Evolutionary conservation across 805 yeast genomes (phyloP).

Genomic region (Saccharomycopsis babjevae): DNA sequence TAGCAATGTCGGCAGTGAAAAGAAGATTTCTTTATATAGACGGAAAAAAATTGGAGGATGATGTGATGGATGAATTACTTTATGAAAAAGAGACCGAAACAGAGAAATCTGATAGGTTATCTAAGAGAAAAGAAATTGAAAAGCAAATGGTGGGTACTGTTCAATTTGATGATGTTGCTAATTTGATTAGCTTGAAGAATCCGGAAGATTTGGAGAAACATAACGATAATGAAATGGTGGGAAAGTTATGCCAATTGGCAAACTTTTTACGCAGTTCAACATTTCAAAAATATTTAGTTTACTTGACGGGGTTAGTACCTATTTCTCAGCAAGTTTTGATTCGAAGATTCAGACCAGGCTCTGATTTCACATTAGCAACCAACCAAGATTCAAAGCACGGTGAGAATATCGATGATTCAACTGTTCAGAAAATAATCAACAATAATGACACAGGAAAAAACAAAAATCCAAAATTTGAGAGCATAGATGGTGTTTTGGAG

Average conservation of each 20-base stretch:
- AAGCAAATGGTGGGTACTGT: neutral
- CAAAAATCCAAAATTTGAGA: conserved; percentile 20
- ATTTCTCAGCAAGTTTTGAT: conserved; percentile 58
- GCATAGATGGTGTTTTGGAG: conserved; percentile 47
- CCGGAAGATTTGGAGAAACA: conserved; percentile 12
- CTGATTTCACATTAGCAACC: conserved; percentile 87
- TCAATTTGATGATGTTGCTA: conserved; percentile 18
- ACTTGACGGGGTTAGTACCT: conserved; percentile 52
- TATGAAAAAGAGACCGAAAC: conserved; percentile 9
- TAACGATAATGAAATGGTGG: conserved; percentile 25
- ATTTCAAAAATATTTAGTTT: conserved; percentile 60
- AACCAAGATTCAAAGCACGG: conserved; percentile 30
- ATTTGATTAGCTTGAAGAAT: conserved; percentile 14
- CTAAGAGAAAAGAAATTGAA: neutral
- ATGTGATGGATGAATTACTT: conserved; percentile 23
- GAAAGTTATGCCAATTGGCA: conserved; percentile 42
- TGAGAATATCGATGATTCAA: neutral
- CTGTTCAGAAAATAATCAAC: neutral
- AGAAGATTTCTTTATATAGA: conserved; percentile 79
- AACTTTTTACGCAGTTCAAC: conserved; percentile 47
- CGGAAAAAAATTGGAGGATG: conserved; percentile 36
- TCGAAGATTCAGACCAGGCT: conserved; percentile 90
- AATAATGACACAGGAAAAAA: conserved; percentile 5
- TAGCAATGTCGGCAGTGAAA: conserved; percentile 90
- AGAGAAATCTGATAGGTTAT: conserved; percentile 17